Evolutionary conservation across 1,284 basidiomycete genomes (phyloP), one percentile per base, ranked within the genome.

Genomic region (Ceratobasidium theobromae): DNA sequence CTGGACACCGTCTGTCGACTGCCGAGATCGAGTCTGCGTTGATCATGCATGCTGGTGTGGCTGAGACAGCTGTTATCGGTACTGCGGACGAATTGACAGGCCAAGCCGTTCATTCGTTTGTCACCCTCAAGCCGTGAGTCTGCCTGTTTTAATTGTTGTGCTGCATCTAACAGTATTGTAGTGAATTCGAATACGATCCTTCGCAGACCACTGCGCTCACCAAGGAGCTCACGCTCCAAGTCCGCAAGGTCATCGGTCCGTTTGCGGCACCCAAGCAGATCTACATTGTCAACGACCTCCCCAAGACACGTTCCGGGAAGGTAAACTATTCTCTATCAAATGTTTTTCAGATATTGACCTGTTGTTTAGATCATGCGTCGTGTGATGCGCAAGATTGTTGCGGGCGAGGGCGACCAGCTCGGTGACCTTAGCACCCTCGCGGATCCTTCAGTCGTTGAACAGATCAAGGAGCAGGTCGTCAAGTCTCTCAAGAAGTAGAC

Each of bases 251-350:
- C 45, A 98, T 98, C 70, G 95, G 95, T 2, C 94, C 95, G 1
- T 98, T 98, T 76, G 95, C 96, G 0, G 87, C 91, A 11, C 95
- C 95, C 49, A 97, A 97, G 85, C 91, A 89, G 79, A 87, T 98
- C 73, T 88, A 86, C 77, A 80, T 98, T 72, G 89, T 96, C 71
- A 72, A 74, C 40, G 95, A 98, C 77, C 80, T 98, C 67, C 96
- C 96, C 53, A 98, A 98, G 86, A 99, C 96, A 51, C 84, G 95
- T 57, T 92, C 89, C n/a, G 96, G 96, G 46, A 98, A 98, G 87
- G 89, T 91, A 41, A 16, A 48, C 23, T 23, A 18, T 38, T 51
- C 53, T 6, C 18, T 6, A 5, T 45, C 43, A 60, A 32, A 40
- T 51, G 4, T 35, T 40, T 18, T 46, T 5, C 27, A 14, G 18